Conservation (phyloP, 257 asterid species). For the Lavandula angustifolia region DNA sequence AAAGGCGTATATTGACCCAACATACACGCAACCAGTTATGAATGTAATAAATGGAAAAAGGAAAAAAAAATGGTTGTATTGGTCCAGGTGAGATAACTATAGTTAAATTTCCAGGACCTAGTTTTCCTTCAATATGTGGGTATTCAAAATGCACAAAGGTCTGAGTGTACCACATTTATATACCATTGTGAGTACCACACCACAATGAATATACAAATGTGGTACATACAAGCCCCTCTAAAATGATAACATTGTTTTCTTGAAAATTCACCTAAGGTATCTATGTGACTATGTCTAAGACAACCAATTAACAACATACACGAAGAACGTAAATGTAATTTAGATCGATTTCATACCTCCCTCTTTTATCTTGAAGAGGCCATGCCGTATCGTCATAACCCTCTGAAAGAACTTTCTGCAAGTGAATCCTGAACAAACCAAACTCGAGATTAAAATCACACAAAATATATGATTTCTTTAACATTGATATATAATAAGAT, state of each 20-base stretch:
- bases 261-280: too few relatives aligned
- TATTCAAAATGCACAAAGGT: not conserved
- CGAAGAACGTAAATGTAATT: constrained; percentile 5
- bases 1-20: not conserved
- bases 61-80: not conserved
- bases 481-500: not conserved
- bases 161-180: too few relatives aligned
- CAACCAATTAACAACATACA: too few relatives aligned
- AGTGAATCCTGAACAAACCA: constrained; percentile 58
- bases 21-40: constrained; percentile 4
- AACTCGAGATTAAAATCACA: constrained; percentile 23
- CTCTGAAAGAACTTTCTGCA: constrained; percentile 75
- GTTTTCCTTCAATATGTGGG: not conserved
- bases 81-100: constrained; percentile 2
- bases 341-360: constrained; percentile 53
- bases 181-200: too few relatives aligned
- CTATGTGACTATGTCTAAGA: too few relatives aligned
- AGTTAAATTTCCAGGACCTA: constrained; percentile 11
- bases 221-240: too few relatives aligned
- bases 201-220: too few relatives aligned
- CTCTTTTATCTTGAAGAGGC: constrained; percentile 81
- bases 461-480: not conserved
- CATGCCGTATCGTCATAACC: constrained; percentile 81
- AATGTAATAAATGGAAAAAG: not conserved
- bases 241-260: not conserved